Base-by-base conservation (phyloP, 352 stramenopile species). In the Phytopythium chamaehyphon region DNA sequence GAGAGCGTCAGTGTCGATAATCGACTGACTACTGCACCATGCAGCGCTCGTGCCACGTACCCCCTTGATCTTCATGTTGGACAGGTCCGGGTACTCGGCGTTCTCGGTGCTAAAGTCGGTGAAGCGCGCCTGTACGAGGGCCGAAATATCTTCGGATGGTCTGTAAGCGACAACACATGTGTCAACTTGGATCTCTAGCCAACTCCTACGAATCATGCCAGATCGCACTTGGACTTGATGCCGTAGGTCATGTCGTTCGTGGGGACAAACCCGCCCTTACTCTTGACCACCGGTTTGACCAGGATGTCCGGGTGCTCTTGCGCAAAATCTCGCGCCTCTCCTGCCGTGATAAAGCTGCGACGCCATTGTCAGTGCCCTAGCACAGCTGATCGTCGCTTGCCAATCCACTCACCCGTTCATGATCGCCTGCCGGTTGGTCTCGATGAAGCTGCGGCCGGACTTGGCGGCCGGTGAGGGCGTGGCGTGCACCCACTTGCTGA, bases 11-110 rank as follows among this genome's bases (percentile, higher is more conserved):
- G 12, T 19, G 23, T 31, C 33, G 16, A 31, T 24, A 12, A 14
- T 14, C n/a, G 39, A 19, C 0, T 36, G 22, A 3, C 2, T 21
- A 23, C n/a, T n/a, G n/a, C n/a, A n/a, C 14, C 19, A 16, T 6
- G 39, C 15, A 8, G 8, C 15, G n/a, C 6, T 35, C 19, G 12
- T 19, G 14, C 5, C 22, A 68, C 73, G 55, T 62, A 93, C 82
- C 24, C 83, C 83, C 69, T 88, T 93, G 48, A 73, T 79, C 64
- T 77, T 87, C 77, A 91, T 90, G 54, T 65, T 74, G 54, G 69
- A 83, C n/a, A 93, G 54, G 39, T 93, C 80, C 0, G 83, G 80
- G 19, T 91, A 93, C 53, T 90, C 76, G 23, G 60, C 57, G 28
- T 82, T 83, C 40, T 93, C 83, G 12, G 66, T 78, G 24, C 52